Base-by-base conservation (phyloP, 169 alveolate genomes). In the Cryptosporidium tyzzeri region DNA sequence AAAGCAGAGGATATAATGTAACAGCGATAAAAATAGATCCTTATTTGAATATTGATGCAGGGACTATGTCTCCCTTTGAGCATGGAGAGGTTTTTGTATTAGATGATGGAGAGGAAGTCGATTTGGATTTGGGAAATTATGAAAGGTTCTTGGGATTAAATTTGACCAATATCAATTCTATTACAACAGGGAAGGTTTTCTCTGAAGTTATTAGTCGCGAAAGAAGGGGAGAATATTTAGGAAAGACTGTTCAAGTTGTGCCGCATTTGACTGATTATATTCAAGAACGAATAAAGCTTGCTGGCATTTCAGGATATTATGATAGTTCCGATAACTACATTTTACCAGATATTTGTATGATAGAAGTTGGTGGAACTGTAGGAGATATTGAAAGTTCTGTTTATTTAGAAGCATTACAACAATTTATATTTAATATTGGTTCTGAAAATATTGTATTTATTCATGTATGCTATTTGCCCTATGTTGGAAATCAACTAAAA, bases 91-190 rank as follows among this genome's bases (percentile, higher is more conserved):
- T 97, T 37, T 92, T 70, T 86, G 99, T 97, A 31, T 94, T 97
- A 45, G 98, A 97, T 48, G 99, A 97, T 74, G 99, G 99, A 1
- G 99, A 98, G 18, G 99, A 98, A 86, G 99, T 95, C 10, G 99
- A 98, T 93, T 91, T 98, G 73, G 99, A 98, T 92, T 92, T 98
- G 89, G 99, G 99, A n/a, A 98, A 98, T 93, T 98, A 98, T 91
- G 99, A 98, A 94, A 93, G 99, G 65, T 97, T 96, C 91, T 91
- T 98, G 53, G 97, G 95, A 73, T 91, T 97, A 26, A 91, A 94
- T 29, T 93, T 98, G 33, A 87, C 97, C 3, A 71, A 92, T 26
- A 94, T 94, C 61, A 98, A 98, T 92, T 96, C 96, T 71, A 92
- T 97, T 50, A 97, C 99, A 21, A 94, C 99, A 26, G 99, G 99